phyloP scores from a whole-genome alignment of 2,329 filamentous ascomycete genomes.

The Neopestalotiopsis rosae region DNA sequence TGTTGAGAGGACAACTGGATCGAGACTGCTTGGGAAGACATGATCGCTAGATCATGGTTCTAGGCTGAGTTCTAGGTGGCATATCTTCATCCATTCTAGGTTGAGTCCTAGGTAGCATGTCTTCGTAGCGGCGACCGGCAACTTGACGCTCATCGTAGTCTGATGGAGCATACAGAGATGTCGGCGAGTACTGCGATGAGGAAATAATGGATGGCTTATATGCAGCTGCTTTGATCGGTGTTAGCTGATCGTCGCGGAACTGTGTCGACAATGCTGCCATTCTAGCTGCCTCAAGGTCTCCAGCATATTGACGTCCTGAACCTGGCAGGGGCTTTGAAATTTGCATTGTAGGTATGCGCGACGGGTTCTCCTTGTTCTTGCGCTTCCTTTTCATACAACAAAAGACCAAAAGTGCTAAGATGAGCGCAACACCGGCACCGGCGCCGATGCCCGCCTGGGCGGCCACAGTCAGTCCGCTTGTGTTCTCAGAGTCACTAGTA shows the following conservation, averaged over 20 bases:
- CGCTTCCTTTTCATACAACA: slow-evolving; percentile 15
- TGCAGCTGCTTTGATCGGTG: neutral
- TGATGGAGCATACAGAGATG: slow-evolving; percentile 3
- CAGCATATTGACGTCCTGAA: slow-evolving; percentile 19
- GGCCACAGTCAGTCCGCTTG: slow-evolving; percentile 14
- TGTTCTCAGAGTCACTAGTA: neutral
- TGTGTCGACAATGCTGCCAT: slow-evolving; percentile 11
- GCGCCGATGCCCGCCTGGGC: slow-evolving; percentile 22
- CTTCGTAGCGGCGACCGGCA: slow-evolving; percentile 19
- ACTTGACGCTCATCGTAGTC: slow-evolving; percentile 13
- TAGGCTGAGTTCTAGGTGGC: slow-evolving; percentile 19
- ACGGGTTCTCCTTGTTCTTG: slow-evolving; percentile 10
- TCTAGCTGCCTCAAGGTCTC: slow-evolving; percentile 15
- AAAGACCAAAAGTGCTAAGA: slow-evolving; percentile 17
- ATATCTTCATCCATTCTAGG: slow-evolving; percentile 21
- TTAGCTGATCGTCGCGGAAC: neutral
- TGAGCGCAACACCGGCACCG: slow-evolving; percentile 19
- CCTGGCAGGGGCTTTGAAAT: slow-evolving; percentile 19
- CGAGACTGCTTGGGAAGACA: neutral
- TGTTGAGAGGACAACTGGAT: neutral
- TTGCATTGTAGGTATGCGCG: slow-evolving; percentile 18
- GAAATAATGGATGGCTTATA: slow-evolving; percentile 6
- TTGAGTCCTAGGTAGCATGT: slow-evolving; percentile 21
- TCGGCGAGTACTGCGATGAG: slow-evolving; percentile 16
- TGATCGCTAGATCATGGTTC: slow-evolving; percentile 14